Evolutionary conservation across 2,329 filamentous ascomycete species (phyloP).

Genomic region (Neonectria sp.): DNA sequence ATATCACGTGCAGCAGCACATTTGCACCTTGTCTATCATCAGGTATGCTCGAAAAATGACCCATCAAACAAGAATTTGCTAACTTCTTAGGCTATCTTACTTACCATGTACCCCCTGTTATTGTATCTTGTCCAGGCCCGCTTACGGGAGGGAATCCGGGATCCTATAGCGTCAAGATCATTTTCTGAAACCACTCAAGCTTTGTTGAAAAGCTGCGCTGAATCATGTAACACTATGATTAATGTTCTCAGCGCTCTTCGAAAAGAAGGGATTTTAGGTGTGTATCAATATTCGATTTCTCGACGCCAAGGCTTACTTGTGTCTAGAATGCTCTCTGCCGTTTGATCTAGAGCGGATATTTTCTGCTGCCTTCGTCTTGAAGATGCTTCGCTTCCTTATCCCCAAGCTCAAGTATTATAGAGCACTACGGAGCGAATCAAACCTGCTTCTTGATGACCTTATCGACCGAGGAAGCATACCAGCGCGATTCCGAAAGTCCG

Average conservation of each 20-base stretch:
- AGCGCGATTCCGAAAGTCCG: constrained; percentile 20
- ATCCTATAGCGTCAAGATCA: constrained; percentile 1
- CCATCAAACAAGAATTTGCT: background rate
- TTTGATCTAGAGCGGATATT: constrained; percentile 30
- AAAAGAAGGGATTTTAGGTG: constrained; percentile 23
- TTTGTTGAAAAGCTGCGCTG: constrained; percentile 22
- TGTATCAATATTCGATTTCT: background rate
- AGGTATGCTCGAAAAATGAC: background rate
- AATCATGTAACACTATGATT: constrained; percentile 26
- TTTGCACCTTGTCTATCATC: constrained; percentile 24
- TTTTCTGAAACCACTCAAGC: constrained; percentile 22
- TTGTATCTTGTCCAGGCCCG: constrained; percentile 21
- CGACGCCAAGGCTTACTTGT: background rate
- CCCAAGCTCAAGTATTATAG: constrained; percentile 19
- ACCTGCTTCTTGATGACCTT: constrained; percentile 22
- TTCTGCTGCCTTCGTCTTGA: constrained; percentile 24
- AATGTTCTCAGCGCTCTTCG: constrained; percentile 10
- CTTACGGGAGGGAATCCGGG: constrained; percentile 2
- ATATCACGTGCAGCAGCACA: constrained; percentile 24
- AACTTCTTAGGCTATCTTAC: constrained; percentile 13
- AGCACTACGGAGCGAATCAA: constrained; percentile 9
- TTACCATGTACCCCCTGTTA: constrained; percentile 26
- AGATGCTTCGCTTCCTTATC: constrained; percentile 22
- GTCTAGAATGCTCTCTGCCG: constrained; percentile 22
- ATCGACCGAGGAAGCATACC: constrained; percentile 21